Percentiles rank a stretch among this genome's conserved stretches.
These are phyloP conservation scores for Sphaerulina vaccinii DNA, from an alignment of 2,329 filamentous ascomycete species.

Conservation along the genomic window DNA sequence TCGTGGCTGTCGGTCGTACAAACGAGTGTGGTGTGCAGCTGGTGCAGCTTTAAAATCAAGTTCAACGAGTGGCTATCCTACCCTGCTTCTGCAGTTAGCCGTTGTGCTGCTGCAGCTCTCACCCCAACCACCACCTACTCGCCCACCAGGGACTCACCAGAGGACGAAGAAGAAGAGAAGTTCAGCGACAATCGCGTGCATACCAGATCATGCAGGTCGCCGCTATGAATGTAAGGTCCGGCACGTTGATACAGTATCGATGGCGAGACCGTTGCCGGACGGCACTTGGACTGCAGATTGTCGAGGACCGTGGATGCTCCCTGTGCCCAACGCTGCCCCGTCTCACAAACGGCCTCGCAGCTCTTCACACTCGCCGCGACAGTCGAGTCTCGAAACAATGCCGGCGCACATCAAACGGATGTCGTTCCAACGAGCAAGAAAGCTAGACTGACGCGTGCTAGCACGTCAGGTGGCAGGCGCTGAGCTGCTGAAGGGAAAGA, in stretches of 20 bases:
- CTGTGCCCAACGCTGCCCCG: not conserved
- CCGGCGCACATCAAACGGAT: constrained; percentile 12
- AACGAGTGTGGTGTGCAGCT: constrained; percentile 20
- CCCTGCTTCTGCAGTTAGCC: constrained; percentile 13
- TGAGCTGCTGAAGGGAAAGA: not conserved
- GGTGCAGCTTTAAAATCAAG: not conserved
- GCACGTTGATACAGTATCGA: not conserved
- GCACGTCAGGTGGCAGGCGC: constrained; percentile 1
- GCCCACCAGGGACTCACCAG: constrained; percentile 12
- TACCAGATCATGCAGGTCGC: constrained; percentile 15
- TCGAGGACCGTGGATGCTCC: not conserved
- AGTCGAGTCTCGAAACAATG: not conserved
- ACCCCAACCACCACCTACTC: not conserved
- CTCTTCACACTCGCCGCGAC: not conserved
- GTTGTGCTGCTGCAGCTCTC: not conserved
- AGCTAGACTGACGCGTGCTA: not conserved
- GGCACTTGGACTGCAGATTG: not conserved
- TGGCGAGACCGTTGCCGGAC: constrained; percentile 1
- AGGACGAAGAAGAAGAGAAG: constrained; percentile 3
- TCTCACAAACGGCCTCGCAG: not conserved
- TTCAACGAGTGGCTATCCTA: constrained; percentile 16
- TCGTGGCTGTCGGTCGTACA: constrained; percentile 12
- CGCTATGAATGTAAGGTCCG: constrained; percentile 6
- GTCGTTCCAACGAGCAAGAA: constrained; percentile 6
- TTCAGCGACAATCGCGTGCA: constrained; percentile 8